Evolutionary conservation across 139 green algal genomes (phyloP).

Genomic region (Pseudopediastrum boryanum): DNA sequence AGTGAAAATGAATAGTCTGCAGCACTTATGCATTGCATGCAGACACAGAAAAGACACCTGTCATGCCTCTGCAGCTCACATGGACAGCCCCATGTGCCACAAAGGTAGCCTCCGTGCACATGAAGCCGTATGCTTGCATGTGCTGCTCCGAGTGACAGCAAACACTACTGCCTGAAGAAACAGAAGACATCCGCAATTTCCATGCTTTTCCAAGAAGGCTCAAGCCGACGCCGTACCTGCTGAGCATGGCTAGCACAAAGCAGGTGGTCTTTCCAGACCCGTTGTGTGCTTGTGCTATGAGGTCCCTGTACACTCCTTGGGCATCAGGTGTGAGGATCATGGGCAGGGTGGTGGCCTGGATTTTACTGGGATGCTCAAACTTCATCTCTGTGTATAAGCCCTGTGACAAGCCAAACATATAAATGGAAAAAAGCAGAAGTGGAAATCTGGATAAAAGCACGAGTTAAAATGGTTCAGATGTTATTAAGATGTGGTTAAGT

Average conservation of each 20-base stretch:
- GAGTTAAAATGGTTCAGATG: background rate
- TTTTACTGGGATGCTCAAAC: constrained; percentile 92
- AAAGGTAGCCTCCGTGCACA: too few species aligned
- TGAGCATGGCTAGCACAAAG: constrained; percentile 98
- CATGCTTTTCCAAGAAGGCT: too few species aligned
- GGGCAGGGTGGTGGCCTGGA: constrained; percentile 95
- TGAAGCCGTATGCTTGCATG: too few species aligned
- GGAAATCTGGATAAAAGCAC: too few species aligned
- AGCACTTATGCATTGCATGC: too few species aligned
- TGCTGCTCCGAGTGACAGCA: too few species aligned
- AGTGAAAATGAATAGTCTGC: too few species aligned
- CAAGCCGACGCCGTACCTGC: constrained; percentile 38
- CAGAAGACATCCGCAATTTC: too few species aligned
- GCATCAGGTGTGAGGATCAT: constrained; percentile 95
- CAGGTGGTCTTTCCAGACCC: constrained; percentile 98
- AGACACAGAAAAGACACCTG: too few species aligned
- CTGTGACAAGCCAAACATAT: constrained; percentile 28
- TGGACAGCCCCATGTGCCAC: too few species aligned
- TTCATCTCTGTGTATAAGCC: constrained; percentile 99
- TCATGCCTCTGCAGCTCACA: too few species aligned
- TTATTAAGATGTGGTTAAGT: background rate
- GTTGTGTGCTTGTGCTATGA: constrained; percentile 96
- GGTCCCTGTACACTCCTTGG: constrained; percentile 55
- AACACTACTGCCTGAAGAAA: too few species aligned
- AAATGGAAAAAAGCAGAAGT: background rate